Percentiles rank a stretch among this genome's conserved stretches.
These are phyloP conservation scores for Stereum hirsutum DNA, from an alignment of 1,284 basidiomycete genomes.

Conservation along the genomic window DNA sequence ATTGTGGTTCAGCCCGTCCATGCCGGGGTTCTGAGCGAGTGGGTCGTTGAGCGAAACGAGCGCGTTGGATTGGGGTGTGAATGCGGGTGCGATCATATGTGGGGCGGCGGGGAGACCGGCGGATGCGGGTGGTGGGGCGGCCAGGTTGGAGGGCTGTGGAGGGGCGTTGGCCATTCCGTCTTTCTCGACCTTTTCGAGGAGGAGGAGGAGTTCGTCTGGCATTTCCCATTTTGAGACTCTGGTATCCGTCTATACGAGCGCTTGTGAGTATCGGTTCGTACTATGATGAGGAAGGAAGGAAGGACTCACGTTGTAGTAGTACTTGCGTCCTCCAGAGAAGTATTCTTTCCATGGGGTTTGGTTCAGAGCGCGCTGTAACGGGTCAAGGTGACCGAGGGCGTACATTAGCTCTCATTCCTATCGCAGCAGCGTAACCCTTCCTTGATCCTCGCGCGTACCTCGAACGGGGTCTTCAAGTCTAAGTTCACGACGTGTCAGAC, in stretches of 20 bases:
- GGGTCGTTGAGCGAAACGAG: slow-evolving; percentile 10
- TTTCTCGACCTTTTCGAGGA: slow-evolving; percentile 79
- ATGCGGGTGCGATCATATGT: slow-evolving; percentile 4
- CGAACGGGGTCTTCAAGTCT: slow-evolving; percentile 81
- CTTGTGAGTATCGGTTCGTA: not conserved
- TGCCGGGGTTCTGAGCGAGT: too few relatives aligned
- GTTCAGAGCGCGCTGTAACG: slow-evolving; percentile 63
- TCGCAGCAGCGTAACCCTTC: not conserved
- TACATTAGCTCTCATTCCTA: not conserved
- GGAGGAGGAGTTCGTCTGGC: slow-evolving; percentile 76
- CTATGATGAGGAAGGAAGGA: not conserved
- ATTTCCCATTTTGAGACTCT: slow-evolving; percentile 96
- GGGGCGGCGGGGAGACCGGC: slow-evolving; percentile 4
- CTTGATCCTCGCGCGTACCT: slow-evolving; percentile 37
- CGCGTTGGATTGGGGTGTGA: slow-evolving; percentile 9
- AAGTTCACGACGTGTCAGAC: slow-evolving; percentile 6
- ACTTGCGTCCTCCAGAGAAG: slow-evolving; percentile 81
- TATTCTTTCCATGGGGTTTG: slow-evolving; percentile 93
- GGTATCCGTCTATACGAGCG: slow-evolving; percentile 51
- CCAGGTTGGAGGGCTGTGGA: slow-evolving; percentile 18
- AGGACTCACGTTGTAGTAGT: slow-evolving; percentile 75
- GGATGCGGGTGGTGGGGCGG: not conserved
- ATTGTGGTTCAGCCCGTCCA: slow-evolving; percentile 32
- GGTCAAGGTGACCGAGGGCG: not conserved
- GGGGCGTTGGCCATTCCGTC: slow-evolving; percentile 35